Evolutionary conservation across 78 protist species (phyloP).

Genomic region (Dictyostelium capitatum): DNA sequence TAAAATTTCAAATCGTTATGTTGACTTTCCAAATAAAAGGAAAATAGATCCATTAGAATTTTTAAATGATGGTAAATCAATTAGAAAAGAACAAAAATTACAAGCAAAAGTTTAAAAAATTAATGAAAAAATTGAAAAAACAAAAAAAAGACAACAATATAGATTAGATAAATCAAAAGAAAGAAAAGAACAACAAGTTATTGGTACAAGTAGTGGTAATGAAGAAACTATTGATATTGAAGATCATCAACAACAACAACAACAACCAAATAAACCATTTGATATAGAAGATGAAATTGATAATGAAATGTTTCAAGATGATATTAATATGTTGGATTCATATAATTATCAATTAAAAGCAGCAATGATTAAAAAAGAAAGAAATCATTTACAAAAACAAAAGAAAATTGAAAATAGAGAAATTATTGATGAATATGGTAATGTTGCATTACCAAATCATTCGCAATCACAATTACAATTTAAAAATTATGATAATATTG

Average conservation of each 20-base stretch:
- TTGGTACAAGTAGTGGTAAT: no score
- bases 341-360: constrained; percentile 12
- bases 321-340: not conserved
- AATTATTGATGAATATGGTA: constrained; percentile 3
- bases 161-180: not conserved
- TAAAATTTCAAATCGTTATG: constrained; percentile 32
- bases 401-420: constrained; percentile 1
- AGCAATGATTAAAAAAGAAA: not conserved
- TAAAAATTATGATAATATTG: not conserved
- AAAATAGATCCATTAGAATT: constrained; percentile 21
- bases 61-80: constrained; percentile 27
- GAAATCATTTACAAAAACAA: not conserved
- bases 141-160: not conserved
- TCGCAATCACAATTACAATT: not conserved
- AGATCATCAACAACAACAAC: not conserved
- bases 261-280: not conserved
- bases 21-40: constrained; percentile 14
- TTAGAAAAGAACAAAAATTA: constrained; percentile 26
- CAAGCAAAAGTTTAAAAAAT: not conserved
- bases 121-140: not conserved
- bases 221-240: not conserved
- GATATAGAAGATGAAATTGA: constrained; percentile 10
- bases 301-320: not conserved
- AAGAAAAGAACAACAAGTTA: constrained; percentile 27
- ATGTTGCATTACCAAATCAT: not conserved